Base-by-base conservation (phyloP, 179 eudicot genomes). In the Drosera spatulata region DNA sequence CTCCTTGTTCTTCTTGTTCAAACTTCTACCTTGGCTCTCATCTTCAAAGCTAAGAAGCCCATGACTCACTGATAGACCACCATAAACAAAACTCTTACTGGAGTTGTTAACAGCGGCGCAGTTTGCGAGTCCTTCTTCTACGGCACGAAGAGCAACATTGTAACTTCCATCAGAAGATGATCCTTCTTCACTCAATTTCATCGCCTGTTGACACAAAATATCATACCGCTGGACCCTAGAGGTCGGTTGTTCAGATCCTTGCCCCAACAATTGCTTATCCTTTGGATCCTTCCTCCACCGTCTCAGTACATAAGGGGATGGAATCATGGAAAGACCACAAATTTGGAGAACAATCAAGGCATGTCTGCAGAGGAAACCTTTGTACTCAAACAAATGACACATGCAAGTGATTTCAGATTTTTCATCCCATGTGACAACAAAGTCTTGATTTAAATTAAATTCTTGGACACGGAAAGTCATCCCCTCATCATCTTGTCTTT, bases 1-100 rank as follows among this genome's bases (percentile, higher is more conserved):
- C 72, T 85, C 89, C 80, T 83, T 88, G 59, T 67, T 81, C 63
- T 83, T 72, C 77, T 78, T 91, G 71, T 64, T 66, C 78, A 79
- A 68, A 62, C 66, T 77, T 61, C 83, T 79, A 57, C 81, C 69
- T 42, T 65, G 90, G 71, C 66, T 75, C 56, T 83, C 94, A 61
- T 86, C 95, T 74, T 86, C 97, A 65, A 71, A 66, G 71, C 80
- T 72, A 61, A 79, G 73, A 72, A 83, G 71, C 51, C 82, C 83
- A 43, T 69, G 77, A 58, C 83, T 58, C 10, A 55, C 53, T 40
- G 85, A 73, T 12, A 61, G 69, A 59, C 89, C 93, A 72, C 66
- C 68, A 59, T 81, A 88, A 39, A 56, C 56, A 64, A 82, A 69
- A 69, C 73, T 79, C 62, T 82, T 85, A 61, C 65, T 52, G 43